These are phyloP conservation scores for Croton setiger DNA, from an alignment of 441 rosid genomes.

Conservation along the genomic window DNA sequence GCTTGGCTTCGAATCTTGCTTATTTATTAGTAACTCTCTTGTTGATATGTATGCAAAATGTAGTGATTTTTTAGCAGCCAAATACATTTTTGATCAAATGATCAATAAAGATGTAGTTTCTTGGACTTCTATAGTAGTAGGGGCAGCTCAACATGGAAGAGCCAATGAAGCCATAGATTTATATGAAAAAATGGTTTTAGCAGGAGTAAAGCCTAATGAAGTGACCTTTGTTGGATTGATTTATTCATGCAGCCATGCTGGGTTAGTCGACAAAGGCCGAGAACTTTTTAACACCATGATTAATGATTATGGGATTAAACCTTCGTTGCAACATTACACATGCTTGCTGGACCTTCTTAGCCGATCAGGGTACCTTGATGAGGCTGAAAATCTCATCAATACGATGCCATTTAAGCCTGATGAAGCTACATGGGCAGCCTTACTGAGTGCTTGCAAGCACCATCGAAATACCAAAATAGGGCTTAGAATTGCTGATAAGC, in stretches of 20 bases:
- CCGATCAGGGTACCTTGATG: slow-evolving; percentile 68
- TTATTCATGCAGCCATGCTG: slow-evolving; percentile 84
- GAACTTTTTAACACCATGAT: slow-evolving; percentile 56
- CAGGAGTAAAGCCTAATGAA: slow-evolving; percentile 65
- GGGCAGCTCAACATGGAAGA: slow-evolving; percentile 78
- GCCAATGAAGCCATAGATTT: slow-evolving; percentile 60
- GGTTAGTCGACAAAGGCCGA: slow-evolving; percentile 60
- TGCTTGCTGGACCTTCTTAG: slow-evolving; percentile 78
- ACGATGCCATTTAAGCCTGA: slow-evolving; percentile 75
- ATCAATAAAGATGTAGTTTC: slow-evolving; percentile 66
- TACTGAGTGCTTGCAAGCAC: slow-evolving; percentile 73
- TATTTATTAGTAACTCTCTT: slow-evolving; percentile 64
- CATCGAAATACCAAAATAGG: slow-evolving; percentile 54
- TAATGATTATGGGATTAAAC: slow-evolving; percentile 46
- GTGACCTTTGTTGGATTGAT: slow-evolving; percentile 80
- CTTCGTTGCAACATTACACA: slow-evolving; percentile 76
- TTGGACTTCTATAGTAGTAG: slow-evolving; percentile 81
- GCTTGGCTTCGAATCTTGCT: slow-evolving; percentile 59
- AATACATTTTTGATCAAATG: slow-evolving; percentile 46
- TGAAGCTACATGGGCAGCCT: slow-evolving; percentile 86
- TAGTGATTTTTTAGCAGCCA: slow-evolving; percentile 62
- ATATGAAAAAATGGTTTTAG: slow-evolving; percentile 64
- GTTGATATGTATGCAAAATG: slow-evolving; percentile 89
- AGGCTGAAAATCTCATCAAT: slow-evolving; percentile 57
- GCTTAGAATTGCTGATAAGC: slow-evolving; percentile 48